These are phyloP conservation scores for Phyllosticta capitalensis DNA, from an alignment of 2,329 filamentous ascomycete genomes.

Conservation along the genomic window DNA sequence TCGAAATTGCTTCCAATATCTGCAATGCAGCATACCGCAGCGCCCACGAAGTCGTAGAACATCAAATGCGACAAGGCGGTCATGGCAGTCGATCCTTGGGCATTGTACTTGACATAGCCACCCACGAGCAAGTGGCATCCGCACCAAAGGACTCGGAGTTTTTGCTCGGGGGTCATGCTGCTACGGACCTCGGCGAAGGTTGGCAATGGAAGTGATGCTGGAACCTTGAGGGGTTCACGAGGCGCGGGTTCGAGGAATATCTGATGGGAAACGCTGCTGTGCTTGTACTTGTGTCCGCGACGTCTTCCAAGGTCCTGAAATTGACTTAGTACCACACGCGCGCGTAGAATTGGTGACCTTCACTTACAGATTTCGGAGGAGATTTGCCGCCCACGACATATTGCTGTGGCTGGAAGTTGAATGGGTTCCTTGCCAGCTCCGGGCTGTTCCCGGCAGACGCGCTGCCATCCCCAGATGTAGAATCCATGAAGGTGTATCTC, in stretches of 20 bases:
- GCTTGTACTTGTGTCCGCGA: slow-evolving; percentile 94
- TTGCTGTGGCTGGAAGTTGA: slow-evolving; percentile 77
- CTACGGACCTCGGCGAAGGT: slow-evolving; percentile 79
- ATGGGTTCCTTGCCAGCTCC: slow-evolving; percentile 61
- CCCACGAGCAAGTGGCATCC: slow-evolving; percentile 78
- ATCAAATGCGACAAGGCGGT: slow-evolving; percentile 88
- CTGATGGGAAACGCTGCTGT: slow-evolving; percentile 91
- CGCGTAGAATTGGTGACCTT: neutral
- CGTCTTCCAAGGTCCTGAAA: slow-evolving; percentile 76
- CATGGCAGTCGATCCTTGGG: slow-evolving; percentile 77
- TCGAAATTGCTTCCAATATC: slow-evolving; percentile 96
- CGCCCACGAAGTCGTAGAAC: slow-evolving; percentile 90
- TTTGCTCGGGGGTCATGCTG: slow-evolving; percentile 85
- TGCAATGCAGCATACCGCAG: slow-evolving; percentile 81
- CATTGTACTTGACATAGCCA: slow-evolving; percentile 74
- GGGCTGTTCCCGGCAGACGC: slow-evolving; percentile 16
- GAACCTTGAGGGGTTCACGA: slow-evolving; percentile 76
- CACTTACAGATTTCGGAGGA: slow-evolving; percentile 63
- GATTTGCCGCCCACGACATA: slow-evolving; percentile 44
- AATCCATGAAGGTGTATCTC: slow-evolving; percentile 23
- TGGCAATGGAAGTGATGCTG: slow-evolving; percentile 83
- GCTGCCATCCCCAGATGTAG: neutral
- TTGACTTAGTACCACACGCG: neutral
- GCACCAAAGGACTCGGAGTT: slow-evolving; percentile 76
- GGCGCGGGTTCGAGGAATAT: slow-evolving; percentile 90